Evolutionary conservation across 352 stramenopile species (phyloP).

Genomic region (Phytopythium helicoides): DNA sequence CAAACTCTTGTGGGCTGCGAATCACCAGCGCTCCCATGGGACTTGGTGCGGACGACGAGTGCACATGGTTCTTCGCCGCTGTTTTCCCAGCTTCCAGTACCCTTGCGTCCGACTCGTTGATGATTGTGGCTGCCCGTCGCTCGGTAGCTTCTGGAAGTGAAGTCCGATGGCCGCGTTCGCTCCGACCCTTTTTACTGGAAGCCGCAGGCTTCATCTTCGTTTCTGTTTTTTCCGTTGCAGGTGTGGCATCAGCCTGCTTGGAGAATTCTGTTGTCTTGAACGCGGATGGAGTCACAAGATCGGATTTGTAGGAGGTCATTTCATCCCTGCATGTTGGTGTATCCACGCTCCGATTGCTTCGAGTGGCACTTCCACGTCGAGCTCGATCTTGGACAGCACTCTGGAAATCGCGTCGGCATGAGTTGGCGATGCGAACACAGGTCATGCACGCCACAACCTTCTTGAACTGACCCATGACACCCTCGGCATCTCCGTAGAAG

Average conservation of each 20-base stretch:
- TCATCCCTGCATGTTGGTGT: no score
- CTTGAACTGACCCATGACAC: slow-evolving; percentile 36
- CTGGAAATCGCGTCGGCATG: slow-evolving; percentile 3
- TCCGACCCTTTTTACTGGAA: no score
- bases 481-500: slow-evolving; percentile 28
- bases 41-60: neutral
- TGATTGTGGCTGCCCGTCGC: neutral
- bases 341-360: neutral
- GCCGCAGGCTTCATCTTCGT: no score
- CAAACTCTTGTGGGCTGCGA: no score
- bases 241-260: no score
- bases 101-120: neutral
- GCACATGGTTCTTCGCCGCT: neutral
- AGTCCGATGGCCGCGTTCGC: neutral
- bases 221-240: no score
- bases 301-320: no score
- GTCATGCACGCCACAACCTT: slow-evolving; percentile 41
- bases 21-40: neutral
- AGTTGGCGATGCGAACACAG: slow-evolving; percentile 38
- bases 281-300: no score
- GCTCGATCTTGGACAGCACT: neutral
- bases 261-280: no score
- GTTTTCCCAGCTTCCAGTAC: neutral
- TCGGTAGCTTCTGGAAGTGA: neutral
- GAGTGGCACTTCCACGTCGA: neutral